Evolutionary conservation across 306 rosid genomes (phyloP).

Genomic region (Canavalia gladiata): DNA sequence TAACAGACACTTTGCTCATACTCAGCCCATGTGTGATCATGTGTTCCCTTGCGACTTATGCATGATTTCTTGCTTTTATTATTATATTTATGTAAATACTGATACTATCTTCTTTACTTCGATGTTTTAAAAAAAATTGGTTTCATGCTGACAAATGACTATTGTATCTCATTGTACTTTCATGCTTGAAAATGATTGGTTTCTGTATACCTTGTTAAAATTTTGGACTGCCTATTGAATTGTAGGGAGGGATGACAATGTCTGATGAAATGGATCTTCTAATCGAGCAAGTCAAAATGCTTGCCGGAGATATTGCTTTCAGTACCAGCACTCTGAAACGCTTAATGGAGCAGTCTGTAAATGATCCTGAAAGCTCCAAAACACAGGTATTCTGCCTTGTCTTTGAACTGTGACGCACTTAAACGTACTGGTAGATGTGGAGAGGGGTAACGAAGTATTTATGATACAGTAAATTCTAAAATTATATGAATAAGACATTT

Average conservation of each 20-base stretch:
- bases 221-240: conserved; percentile 51
- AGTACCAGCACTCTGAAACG: conserved; percentile 97
- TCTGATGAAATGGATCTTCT: conserved; percentile 97
- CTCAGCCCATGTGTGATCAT: neutral
- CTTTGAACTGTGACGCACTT: conserved; percentile 10
- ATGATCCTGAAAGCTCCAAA: conserved; percentile 86
- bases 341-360: conserved; percentile 85
- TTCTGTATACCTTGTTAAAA: conserved; percentile 30
- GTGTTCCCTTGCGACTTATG: neutral
- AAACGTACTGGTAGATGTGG: conserved; percentile 35
- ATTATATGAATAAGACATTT: no score
- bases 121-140: conserved; percentile 21
- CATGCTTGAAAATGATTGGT: conserved; percentile 16
- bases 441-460: neutral
- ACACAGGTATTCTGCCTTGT: conserved; percentile 66
- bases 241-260: conserved; percentile 86
- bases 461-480: no score
- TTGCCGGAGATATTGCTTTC: conserved; percentile 97
- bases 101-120: neutral
- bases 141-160: neutral
- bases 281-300: conserved; percentile 98
- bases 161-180: conserved; percentile 13
- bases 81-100: neutral
- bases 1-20: neutral
- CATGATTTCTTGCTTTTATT: conserved; percentile 10